Base-by-base conservation (phyloP, 495 filamentous ascomycete genomes). In the Sporormia fimetaria region DNA sequence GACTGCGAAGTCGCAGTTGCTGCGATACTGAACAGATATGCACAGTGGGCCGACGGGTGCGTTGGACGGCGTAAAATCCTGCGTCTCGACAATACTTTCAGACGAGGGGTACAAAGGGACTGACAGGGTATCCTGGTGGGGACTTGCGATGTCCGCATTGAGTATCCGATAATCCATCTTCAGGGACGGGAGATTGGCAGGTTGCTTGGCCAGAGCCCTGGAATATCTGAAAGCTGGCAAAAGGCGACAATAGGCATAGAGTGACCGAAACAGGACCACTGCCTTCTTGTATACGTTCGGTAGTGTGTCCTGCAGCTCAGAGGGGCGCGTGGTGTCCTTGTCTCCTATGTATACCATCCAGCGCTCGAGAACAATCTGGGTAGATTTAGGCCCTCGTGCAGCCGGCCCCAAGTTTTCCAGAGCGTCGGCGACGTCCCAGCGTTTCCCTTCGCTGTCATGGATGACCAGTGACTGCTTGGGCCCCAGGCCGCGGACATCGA, bases 251-350 rank as follows among this genome's bases (percentile, higher is more conserved):
- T 79, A 81, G 10, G 84, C 70, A 60, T 85, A 95, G n/a, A 98
- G 69, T 6, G 86, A 87, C 42, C 92, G 74, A 62, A 96, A 95
- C 46, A 96, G 73, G 40, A 96, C 80, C 45, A 98, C 90, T 52
- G 77, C 80, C 63, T 88, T 86, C 66, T 96, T 98, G 67, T 98
- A 98, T 43, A 90, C 77, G 16, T 83, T 88, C 3, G 90, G 86
- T 33, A 95, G 65, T 14, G 74, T 72, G 21, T 75, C 67, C 23
- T 69, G 75, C 50, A 85, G 72, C 48, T 90, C 83, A 11, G 76
- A 69, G 20, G 67, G 58, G 27, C 64, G 57, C 33, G 68, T 67
- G n/a, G 67, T 59, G 11, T 70, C 59, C 23, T 56, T 59, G 47
- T 78, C 63, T 41, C 75, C 81, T 44, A 96, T 66, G 54, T 88